Conservation (phyloP, 805 yeast species). For the Saturnispora besseyi region DNA sequence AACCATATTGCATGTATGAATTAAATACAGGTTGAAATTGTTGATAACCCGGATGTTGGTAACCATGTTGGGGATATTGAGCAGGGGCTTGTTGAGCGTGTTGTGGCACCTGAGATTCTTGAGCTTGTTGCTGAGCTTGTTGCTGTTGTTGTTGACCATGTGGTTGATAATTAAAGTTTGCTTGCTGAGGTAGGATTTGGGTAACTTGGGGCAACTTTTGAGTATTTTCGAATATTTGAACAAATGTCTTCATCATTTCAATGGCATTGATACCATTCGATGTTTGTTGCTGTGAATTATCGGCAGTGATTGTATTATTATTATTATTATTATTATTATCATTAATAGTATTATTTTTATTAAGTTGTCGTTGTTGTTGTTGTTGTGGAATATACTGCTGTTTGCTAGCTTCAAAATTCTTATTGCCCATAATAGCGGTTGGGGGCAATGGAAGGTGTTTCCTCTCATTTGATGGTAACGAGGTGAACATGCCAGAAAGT, state of each 20-base stretch:
- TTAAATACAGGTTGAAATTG: constrained; percentile 4
- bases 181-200: constrained; percentile 11
- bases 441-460: neutral
- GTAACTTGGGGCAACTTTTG: neutral
- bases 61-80: neutral
- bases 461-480: constrained; percentile 4
- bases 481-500: constrained; percentile 9
- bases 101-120: constrained; percentile 13
- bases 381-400: constrained; percentile 3
- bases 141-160: constrained; percentile 14
- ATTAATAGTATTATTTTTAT: constrained; percentile 7
- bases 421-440: neutral
- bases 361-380: constrained; percentile 12
- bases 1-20: constrained; percentile 1
- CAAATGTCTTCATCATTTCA: constrained; percentile 13
- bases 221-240: constrained; percentile 12
- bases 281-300: neutral
- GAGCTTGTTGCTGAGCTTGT: constrained; percentile 13
- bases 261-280: constrained; percentile 2
- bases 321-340: constrained; percentile 8
- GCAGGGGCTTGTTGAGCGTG: neutral
- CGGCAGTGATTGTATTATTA: neutral
- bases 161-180: constrained; percentile 14
- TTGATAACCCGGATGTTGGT: neutral
- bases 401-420: neutral